Percentiles rank a stretch among this genome's conserved stretches.
These are phyloP conservation scores for Colletotrichum sp. DNA, from an alignment of 2,329 filamentous ascomycete genomes.

Conservation along the genomic window DNA sequence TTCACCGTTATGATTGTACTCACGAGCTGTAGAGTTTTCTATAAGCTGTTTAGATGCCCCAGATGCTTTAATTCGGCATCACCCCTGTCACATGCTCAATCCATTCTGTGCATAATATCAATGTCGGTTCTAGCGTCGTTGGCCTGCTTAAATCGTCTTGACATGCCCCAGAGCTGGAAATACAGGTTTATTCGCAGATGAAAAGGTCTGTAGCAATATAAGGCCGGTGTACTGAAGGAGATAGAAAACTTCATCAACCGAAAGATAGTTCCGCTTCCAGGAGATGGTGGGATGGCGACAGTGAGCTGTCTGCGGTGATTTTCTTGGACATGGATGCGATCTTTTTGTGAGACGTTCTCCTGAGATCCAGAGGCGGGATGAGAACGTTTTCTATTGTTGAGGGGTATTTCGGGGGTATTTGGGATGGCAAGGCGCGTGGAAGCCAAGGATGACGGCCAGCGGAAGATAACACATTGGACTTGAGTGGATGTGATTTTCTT, in stretches of 20 bases:
- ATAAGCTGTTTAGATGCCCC: not conserved
- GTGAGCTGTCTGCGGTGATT: rapidly evolving
- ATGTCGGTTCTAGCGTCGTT: too few relatives aligned
- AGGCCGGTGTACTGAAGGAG: not conserved
- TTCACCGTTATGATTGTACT: rapidly evolving
- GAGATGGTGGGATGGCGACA: rapidly evolving
- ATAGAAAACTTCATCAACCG: rapidly evolving
- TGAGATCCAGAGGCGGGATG: not conserved
- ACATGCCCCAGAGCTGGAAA: rapidly evolving
- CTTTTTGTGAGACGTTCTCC: not conserved
- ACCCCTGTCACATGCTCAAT: rapidly evolving
- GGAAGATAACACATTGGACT: too few relatives aligned
- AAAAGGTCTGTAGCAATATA: not conserved
- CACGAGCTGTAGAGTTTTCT: not conserved
- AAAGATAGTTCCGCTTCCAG: not conserved
- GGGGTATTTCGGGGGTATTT: too few relatives aligned
- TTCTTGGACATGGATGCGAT: not conserved
- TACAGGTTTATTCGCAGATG: not conserved
- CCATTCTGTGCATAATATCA: too few relatives aligned
- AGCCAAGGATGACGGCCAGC: too few relatives aligned
- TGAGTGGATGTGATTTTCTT: too few relatives aligned
- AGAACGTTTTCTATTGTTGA: not conserved
- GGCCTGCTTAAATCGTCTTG: not conserved
- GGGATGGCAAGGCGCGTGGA: rapidly evolving
- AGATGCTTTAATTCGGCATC: not conserved